phyloP scores from a whole-genome alignment of 2,329 filamentous ascomycete species.

The Massarina eburnea region DNA sequence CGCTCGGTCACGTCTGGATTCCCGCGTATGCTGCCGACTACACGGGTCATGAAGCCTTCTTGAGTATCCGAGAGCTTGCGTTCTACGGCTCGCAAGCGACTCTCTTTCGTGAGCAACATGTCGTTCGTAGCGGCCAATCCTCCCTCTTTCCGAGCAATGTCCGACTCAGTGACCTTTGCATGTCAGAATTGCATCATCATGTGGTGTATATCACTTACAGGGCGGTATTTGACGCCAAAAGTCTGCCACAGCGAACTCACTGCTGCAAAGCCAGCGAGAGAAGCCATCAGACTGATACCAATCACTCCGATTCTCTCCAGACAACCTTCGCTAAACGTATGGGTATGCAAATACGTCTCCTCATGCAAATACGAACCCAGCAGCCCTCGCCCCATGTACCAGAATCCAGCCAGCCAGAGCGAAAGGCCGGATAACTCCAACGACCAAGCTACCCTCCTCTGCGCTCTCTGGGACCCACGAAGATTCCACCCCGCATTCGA shows the following conservation, averaged over 20 bases:
- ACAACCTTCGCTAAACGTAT: constrained; percentile 58
- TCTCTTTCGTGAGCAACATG: constrained; percentile 74
- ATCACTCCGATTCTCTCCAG: constrained; percentile 75
- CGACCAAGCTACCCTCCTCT: constrained; percentile 63
- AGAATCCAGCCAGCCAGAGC: constrained; percentile 73
- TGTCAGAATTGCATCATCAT: constrained; percentile 16
- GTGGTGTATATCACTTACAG: constrained; percentile 41
- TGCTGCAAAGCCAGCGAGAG: constrained; percentile 87
- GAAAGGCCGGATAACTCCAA: constrained; percentile 65
- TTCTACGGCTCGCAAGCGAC: constrained; percentile 70
- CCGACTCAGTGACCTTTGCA: constrained; percentile 64
- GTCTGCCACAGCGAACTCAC: constrained; percentile 85
- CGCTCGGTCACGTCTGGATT: constrained; percentile 58
- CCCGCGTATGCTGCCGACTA: constrained; percentile 71
- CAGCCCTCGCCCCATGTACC: constrained; percentile 70
- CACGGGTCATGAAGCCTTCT: constrained; percentile 69
- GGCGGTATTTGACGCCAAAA: constrained; percentile 66
- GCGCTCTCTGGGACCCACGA: constrained; percentile 58
- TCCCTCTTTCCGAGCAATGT: constrained; percentile 75
- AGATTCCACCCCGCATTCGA: constrained; percentile 63
- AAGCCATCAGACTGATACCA: constrained; percentile 82
- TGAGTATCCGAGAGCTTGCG: constrained; percentile 59
- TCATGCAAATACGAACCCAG: constrained; percentile 56
- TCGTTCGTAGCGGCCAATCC: constrained; percentile 78
- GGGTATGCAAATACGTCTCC: constrained; percentile 44